Percentiles rank a stretch among this genome's conserved stretches.
These are phyloP conservation scores for Skeletonema tropicum DNA, from an alignment of 108 stramenopile species.

Conservation along the genomic window DNA sequence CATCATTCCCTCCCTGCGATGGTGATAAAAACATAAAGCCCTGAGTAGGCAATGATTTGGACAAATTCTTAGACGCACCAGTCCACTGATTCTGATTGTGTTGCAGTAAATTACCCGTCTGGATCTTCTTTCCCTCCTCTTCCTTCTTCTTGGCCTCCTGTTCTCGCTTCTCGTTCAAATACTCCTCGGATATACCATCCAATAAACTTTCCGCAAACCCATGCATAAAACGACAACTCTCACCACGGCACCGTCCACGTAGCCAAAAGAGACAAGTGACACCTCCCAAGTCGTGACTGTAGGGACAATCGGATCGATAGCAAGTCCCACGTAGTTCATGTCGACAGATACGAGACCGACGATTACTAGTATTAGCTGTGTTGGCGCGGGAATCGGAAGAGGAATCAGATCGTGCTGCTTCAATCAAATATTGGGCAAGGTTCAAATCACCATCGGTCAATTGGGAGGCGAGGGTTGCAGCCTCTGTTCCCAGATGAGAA, in stretches of 20 bases:
- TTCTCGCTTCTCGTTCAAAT: slow-evolving; percentile 20
- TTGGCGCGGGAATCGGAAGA: slow-evolving; percentile 20
- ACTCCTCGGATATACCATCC: slow-evolving; percentile 50
- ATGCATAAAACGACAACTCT: slow-evolving; percentile 71
- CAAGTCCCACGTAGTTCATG: slow-evolving; percentile 77
- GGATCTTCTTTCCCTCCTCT: slow-evolving; percentile 19
- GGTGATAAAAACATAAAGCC: slow-evolving; percentile 8
- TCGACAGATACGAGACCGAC: slow-evolving; percentile 56
- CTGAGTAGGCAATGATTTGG: background rate
- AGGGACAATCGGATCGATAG: slow-evolving; percentile 79
- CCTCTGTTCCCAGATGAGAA: slow-evolving; percentile 54
- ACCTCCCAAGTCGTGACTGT: slow-evolving; percentile 76
- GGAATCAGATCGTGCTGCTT: slow-evolving; percentile 62
- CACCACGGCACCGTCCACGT: slow-evolving; percentile 70
- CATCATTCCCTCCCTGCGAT: background rate
- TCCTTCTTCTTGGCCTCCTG: slow-evolving; percentile 13
- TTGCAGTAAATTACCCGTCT: slow-evolving; percentile 25
- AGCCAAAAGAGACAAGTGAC: slow-evolving; percentile 83
- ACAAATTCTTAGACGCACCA: slow-evolving; percentile 3
- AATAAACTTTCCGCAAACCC: slow-evolving; percentile 68
- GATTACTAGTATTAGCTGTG: background rate
- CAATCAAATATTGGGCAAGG: slow-evolving; percentile 76
- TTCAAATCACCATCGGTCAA: slow-evolving; percentile 70
- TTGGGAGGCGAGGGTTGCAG: slow-evolving; percentile 58
- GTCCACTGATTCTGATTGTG: slow-evolving; percentile 27